Conservation (phyloP, 768 basidiomycete genomes). For the Tricholoma matsutake region DNA sequence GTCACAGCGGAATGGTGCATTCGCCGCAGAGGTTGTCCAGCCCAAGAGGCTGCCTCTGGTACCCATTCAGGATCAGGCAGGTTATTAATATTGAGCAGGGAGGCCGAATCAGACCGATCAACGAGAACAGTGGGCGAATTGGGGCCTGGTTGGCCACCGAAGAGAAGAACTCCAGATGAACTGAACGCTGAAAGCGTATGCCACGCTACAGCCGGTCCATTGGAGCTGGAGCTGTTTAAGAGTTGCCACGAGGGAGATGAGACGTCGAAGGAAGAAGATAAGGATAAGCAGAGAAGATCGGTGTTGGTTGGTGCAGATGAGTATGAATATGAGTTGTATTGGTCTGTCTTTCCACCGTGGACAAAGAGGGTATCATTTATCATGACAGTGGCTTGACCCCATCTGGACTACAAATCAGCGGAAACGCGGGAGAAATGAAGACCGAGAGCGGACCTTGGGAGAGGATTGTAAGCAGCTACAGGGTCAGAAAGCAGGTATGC, state of each 20-base stretch:
- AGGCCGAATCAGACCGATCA: conserved; percentile 59
- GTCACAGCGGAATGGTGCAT: conserved; percentile 70
- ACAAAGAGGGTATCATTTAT: conserved; percentile 61
- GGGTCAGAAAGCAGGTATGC: conserved; percentile 10
- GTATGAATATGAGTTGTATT: conserved; percentile 66
- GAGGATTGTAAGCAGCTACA: conserved; percentile 22
- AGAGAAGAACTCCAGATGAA: conserved; percentile 51
- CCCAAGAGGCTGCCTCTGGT: conserved; percentile 51
- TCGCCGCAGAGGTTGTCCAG: conserved; percentile 65
- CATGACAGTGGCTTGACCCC: conserved; percentile 74
- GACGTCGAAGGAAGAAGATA: conserved; percentile 55
- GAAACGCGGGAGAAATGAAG: background rate
- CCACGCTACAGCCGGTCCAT: conserved; percentile 71
- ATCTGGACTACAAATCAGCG: conserved; percentile 43
- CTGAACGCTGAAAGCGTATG: conserved; percentile 73
- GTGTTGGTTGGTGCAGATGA: conserved; percentile 68
- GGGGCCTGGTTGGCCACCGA: conserved; percentile 74
- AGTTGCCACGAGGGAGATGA: conserved; percentile 69
- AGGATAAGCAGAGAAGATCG: conserved; percentile 68
- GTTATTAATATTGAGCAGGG: conserved; percentile 45
- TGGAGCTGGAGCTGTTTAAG: conserved; percentile 43
- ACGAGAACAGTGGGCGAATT: conserved; percentile 50
- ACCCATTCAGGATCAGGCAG: conserved; percentile 41
- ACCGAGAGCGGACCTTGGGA: conserved; percentile 20
- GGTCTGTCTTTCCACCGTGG: conserved; percentile 81